phyloP scores from a whole-genome alignment of 768 basidiomycete species.

The Lactarius sanguifluus region DNA sequence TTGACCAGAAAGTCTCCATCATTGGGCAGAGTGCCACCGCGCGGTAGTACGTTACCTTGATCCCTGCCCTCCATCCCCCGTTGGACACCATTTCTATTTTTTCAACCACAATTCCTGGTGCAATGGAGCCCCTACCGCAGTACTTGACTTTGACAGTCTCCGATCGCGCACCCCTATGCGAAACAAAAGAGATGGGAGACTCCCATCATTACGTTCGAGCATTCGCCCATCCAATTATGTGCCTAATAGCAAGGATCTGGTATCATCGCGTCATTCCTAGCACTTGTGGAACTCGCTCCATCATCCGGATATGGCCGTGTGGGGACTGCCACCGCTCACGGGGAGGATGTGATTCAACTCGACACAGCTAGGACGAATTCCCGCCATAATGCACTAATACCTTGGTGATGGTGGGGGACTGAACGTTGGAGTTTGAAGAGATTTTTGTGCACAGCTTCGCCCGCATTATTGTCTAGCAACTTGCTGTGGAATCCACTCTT shows the following conservation, averaged over 20 bases:
- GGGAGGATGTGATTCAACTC: not conserved
- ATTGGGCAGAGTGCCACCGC: not conserved
- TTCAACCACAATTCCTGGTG: not conserved
- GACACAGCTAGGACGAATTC: not conserved
- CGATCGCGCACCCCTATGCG: not conserved
- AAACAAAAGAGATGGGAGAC: not conserved
- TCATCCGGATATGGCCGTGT: not conserved
- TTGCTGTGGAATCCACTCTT: not conserved
- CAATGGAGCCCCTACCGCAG: not conserved
- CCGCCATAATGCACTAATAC: not conserved
- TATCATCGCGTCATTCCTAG: not conserved
- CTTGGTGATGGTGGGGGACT: not conserved
- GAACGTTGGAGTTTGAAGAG: not conserved
- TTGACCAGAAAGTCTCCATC: not conserved
- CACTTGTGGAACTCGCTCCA: not conserved
- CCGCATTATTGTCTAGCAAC: not conserved
- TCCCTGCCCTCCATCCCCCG: not conserved
- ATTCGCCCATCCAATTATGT: not conserved
- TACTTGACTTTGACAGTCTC: not conserved
- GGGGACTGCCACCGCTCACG: not conserved
- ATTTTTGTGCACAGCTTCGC: not conserved
- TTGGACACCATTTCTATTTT: not conserved
- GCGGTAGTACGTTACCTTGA: not conserved
- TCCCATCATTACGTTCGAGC: not conserved
- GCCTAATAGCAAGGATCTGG: not conserved